Base-by-base conservation (phyloP, 2,329 filamentous ascomycete species). In the Didymella pomorum region DNA sequence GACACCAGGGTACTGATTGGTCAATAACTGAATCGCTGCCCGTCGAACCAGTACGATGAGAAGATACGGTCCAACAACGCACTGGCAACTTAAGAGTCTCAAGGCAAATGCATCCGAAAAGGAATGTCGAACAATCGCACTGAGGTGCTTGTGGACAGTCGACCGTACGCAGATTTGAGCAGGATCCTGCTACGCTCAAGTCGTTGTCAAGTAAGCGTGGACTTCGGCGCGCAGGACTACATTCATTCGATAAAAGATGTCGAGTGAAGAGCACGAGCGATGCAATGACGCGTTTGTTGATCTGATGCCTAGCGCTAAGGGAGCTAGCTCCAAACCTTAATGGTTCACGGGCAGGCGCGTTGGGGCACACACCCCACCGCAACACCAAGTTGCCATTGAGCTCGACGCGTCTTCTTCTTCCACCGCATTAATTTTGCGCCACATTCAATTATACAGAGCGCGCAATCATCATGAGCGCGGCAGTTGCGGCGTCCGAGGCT, bases 391-490 rank as follows among this genome's bases (percentile, higher is more conserved):
- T 52, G 54, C 64, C 62, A 67, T 64, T 65, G 64, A 62, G 63
- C 64, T 60, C 59, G 60, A 58, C 60, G 56, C 52, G 51, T 48
- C 52, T 37, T 25, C 25, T 18, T 33, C 35, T 50, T 41, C 45
- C 39, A 53, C 51, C 35, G 29, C n/a, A n/a, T 31, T 31, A 28
- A 21, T 29, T 58, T 42, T 58, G 59, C 41, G 50, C 60, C 57
- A 45, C 31, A 28, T 28, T 31, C 25, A 47, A 37, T 39, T 23
- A 26, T 20, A 20, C 51, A 56, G 49, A 51, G 68, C 64, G 70
- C 67, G 58, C 68, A 58, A 53, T 41, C 61, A 74, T n/a, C 44
- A 75, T 75, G 73, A 74, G 71, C 66, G 64, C 67, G 50, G 63
- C 66, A 29, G 69, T 68, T 43, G 53, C 61, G 56, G 60, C 71